Evolutionary conservation across 2,329 filamentous ascomycete genomes (phyloP).

Genomic region (Eutypella sp.): DNA sequence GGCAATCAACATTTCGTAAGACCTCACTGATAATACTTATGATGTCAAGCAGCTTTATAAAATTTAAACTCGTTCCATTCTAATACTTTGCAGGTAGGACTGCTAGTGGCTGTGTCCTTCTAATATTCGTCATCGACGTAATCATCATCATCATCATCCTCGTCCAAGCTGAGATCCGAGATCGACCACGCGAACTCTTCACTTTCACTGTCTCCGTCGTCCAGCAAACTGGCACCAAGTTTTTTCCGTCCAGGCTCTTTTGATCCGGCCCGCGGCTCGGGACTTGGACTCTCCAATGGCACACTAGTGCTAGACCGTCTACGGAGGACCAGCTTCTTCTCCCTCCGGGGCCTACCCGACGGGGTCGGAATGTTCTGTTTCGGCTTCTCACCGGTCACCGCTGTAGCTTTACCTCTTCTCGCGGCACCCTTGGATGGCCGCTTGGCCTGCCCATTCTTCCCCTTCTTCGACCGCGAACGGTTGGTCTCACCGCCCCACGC

Average conservation of each 20-base stretch:
- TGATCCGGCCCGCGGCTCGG: neutral
- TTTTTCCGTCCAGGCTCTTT: neutral
- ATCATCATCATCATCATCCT: neutral
- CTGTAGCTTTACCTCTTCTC: neutral
- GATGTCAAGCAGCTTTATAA: too few relatives aligned
- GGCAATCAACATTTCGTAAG: too few relatives aligned
- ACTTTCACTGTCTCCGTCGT: neutral
- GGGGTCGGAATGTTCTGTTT: neutral
- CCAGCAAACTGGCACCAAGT: neutral
- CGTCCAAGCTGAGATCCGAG: neutral
- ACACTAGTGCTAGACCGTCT: neutral
- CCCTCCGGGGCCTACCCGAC: neutral
- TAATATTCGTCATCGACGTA: neutral
- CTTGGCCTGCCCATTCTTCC: neutral
- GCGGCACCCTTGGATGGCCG: neutral
- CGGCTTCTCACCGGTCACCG: neutral
- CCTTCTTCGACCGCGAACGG: neutral
- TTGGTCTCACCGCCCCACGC: slow-evolving; percentile 8
- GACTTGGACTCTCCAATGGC: neutral
- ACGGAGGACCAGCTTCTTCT: neutral
- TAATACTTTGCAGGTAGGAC: too few relatives aligned
- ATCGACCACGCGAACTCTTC: neutral
- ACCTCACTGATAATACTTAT: too few relatives aligned
- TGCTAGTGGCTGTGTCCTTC: too few relatives aligned
- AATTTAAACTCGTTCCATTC: too few relatives aligned